phyloP scores from a whole-genome alignment of 305 asterid species.

The Fraxinus nigra region DNA sequence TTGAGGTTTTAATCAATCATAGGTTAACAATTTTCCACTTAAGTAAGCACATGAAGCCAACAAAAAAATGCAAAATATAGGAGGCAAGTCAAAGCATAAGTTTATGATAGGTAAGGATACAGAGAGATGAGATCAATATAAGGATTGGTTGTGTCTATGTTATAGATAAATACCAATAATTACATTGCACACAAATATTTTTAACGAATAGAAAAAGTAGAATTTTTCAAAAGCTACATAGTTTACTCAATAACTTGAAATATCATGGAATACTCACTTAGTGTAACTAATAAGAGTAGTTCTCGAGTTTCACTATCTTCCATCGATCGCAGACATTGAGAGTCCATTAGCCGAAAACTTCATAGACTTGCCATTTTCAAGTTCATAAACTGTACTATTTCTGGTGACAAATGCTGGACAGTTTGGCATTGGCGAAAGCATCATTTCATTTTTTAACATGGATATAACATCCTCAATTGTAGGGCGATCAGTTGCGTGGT shows the following conservation, averaged over 20 bases:
- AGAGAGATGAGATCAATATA: too few species aligned
- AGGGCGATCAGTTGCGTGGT: slow-evolving; percentile 54
- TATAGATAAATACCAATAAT: too few species aligned
- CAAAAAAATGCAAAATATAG: too few species aligned
- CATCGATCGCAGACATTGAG: not conserved
- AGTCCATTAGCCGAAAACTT: not conserved
- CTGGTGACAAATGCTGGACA: slow-evolving; percentile 42
- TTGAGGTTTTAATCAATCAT: too few species aligned
- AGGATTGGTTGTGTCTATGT: not conserved
- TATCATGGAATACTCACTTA: too few species aligned
- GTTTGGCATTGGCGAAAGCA: slow-evolving; percentile 32
- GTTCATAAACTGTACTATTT: not conserved
- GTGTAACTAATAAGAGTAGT: not conserved
- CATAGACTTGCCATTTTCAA: not conserved
- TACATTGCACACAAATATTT: not conserved
- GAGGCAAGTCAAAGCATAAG: too few species aligned
- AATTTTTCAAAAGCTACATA: not conserved
- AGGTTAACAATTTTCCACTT: too few species aligned
- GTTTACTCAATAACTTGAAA: not conserved
- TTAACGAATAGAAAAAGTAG: too few species aligned
- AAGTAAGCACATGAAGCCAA: too few species aligned
- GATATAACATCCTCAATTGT: slow-evolving; percentile 40
- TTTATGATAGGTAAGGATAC: too few species aligned
- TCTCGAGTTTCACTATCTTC: not conserved
- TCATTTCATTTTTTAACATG: slow-evolving; percentile 38